Base-by-base conservation (phyloP, 345 rosid species). In the Eutrema heterophyllum region DNA sequence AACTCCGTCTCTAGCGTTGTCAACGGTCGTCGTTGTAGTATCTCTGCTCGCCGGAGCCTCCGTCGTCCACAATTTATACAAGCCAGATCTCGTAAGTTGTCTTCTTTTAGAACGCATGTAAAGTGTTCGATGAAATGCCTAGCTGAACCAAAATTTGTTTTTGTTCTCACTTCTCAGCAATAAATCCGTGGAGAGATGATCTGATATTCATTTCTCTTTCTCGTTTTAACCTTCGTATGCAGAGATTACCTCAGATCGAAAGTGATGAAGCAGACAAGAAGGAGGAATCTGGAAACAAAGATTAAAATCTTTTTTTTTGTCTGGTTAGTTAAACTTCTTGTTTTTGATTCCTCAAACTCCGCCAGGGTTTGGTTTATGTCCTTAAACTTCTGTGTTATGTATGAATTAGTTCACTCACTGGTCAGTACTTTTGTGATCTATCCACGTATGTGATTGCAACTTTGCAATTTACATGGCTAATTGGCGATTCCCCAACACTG, bases 11-110 rank as follows among this genome's bases (percentile, higher is more conserved):
- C 71, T 88, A 11, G 88, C 80, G 6, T 67, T 69, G 88, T 90
- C 97, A 13, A 76, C 77, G 45, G 83, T 81, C 36, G 87, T 82
- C 52, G 89, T 87, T 61, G 52, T 91, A 54, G 83, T 65, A 14
- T 89, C 97, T 14, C 87, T 91, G 43, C 90, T 91, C 11, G 81
- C 82, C 8, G 97, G 97, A 21, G 91, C 93, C 55, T 89, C 97
- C 13, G 52, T 87, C 16, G 91, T 88, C 60, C 91, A 88, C 84
- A 86, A 84, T 77, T 65, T 90, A 43, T 81, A 84, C 78, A 85
- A 85, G 75, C 86, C 30, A 86, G 93, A 35, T 68, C 91, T 88
- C 33, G 91, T 86, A 90, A 77, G 18, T 14, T 39, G 5, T 14
- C 4, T 2, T 21, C 1, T 8, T 18, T 27, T 39, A 26, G 0